Base-by-base conservation (phyloP, 1,284 basidiomycete genomes). In the Ustilago esculenta region DNA sequence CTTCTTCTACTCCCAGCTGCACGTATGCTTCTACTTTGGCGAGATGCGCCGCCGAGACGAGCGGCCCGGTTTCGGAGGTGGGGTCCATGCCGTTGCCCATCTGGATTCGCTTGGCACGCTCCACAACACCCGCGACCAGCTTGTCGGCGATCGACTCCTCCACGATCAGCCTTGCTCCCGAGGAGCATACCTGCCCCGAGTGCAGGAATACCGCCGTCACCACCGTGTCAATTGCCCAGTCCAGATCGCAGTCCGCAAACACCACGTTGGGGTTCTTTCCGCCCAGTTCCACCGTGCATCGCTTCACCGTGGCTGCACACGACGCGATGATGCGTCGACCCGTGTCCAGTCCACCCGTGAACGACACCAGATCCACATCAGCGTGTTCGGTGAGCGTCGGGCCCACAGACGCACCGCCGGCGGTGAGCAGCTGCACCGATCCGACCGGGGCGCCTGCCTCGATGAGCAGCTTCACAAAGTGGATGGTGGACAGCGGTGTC, bases 261-360 rank as follows among this genome's bases (percentile, higher is more conserved):
- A 81, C 79, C 9, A 81, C 55, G 45, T 81, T 78, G 4, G 80
- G 80, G 55, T 81, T 81, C 66, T 81, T 81, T 23, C 80, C 80
- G 9, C 80, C 80, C 21, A 81, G 60, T 60, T 81, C 80, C 25
- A 81, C 76, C 6, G 76, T 79, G 66, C 75, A 78, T 24, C 79
- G 66, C 56, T 81, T 81, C 23, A 81, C 71, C 7, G 73, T 77
- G 18, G 55, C 63, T 1, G 80, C 79, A 39, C 75, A 77, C 30
- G 68, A 74, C 14, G 57, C 27, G 23, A 81, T 75, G 60, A 81
- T 81, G 7, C 55, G 33, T 15, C 76, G 72, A 7, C 80, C 80
- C 2, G 80, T 81, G 24, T 70, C 53, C 11, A 81, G 75, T 10
- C 80, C 80, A 21, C 80, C 80, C 3, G 80, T 81, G 55, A 81